Evolutionary conservation across 1,139 yeast genomes (phyloP), one percentile per base, ranked within the genome.

Genomic region (Debaryomyces subglobosus): DNA sequence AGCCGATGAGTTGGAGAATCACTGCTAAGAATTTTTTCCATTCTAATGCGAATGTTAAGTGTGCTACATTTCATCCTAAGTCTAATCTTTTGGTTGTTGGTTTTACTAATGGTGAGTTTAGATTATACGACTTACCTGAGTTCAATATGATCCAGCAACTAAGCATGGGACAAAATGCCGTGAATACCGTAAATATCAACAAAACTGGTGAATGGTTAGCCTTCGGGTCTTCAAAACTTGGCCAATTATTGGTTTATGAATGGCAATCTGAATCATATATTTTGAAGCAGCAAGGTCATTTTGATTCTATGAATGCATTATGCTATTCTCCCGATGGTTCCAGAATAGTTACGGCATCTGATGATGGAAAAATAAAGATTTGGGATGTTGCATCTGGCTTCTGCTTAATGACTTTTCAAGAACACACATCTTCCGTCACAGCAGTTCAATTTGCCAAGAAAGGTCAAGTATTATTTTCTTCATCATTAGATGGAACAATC

Each of bases 251-350:
- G 51, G 99, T 94, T 0, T 94, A 96, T 75, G 99, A 94, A 75
- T 94, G 99, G 99, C 97, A 94, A 71, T 89, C 96, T 3, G 99
- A 94, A 67, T 89, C 97, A 0, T 94, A 94, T 64, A 87, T 94
- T 41, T 75, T 94, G 56, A 92, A 94, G 64, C 99, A 94, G 65
- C 99, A 95, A 67, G 97, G 99, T 10, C 99, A 94, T 68, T 94
- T 89, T 63, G 99, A 94, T 65, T 77, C 96, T 0, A 82, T 92
- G 67, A 94, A 91, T 62, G 78, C 91, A 13, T 68, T 92, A 44
- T 83, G 88, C 34, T 94, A 94, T 61, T 89, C 98, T 0, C 97
- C 98, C 0, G 99, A 95, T 69, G 99, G 99, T 0, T 82, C 96
- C 2, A 79, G 92, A 57, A 78, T 94, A 7, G 96, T 92, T 1